Conservation (phyloP, 2,329 filamentous ascomycete genomes). For the Chaetomium sp. region DNA sequence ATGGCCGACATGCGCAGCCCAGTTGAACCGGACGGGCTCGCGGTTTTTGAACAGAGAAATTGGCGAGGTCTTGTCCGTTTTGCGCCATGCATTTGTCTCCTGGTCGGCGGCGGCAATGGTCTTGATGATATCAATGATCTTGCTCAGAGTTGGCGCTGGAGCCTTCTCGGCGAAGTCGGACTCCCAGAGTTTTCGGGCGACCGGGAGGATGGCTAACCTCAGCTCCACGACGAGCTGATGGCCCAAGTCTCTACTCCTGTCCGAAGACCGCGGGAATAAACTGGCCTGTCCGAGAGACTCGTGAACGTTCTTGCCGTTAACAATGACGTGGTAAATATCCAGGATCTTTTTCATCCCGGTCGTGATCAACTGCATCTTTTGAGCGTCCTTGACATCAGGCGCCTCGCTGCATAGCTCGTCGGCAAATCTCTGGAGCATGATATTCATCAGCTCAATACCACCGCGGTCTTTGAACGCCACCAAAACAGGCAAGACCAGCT, state of each 20-base stretch:
- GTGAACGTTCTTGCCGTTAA: constrained; percentile 75
- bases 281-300: constrained; percentile 67
- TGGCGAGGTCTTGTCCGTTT: constrained; percentile 55
- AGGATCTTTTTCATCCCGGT: constrained; percentile 79
- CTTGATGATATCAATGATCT: constrained; percentile 80
- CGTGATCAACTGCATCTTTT: constrained; percentile 52
- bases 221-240: constrained; percentile 84
- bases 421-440: constrained; percentile 70
- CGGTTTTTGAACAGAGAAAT: constrained; percentile 50
- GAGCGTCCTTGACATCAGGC: constrained; percentile 47
- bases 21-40: constrained; percentile 50
- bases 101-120: constrained; percentile 75
- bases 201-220: constrained; percentile 75
- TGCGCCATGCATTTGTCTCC: constrained; percentile 67
- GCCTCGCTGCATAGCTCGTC: constrained; percentile 52
- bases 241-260: constrained; percentile 46
- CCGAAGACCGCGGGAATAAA: constrained; percentile 44
- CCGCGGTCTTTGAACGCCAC: constrained; percentile 82
- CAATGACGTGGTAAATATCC: constrained; percentile 75
- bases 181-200: constrained; percentile 79
- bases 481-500: constrained; percentile 74
- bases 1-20: constrained; percentile 45
- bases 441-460: constrained; percentile 73
- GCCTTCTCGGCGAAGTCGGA: constrained; percentile 81
- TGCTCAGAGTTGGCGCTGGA: constrained; percentile 73